Base-by-base conservation (phyloP, 2,329 filamentous ascomycete species). In the Talaromyces piceae region DNA sequence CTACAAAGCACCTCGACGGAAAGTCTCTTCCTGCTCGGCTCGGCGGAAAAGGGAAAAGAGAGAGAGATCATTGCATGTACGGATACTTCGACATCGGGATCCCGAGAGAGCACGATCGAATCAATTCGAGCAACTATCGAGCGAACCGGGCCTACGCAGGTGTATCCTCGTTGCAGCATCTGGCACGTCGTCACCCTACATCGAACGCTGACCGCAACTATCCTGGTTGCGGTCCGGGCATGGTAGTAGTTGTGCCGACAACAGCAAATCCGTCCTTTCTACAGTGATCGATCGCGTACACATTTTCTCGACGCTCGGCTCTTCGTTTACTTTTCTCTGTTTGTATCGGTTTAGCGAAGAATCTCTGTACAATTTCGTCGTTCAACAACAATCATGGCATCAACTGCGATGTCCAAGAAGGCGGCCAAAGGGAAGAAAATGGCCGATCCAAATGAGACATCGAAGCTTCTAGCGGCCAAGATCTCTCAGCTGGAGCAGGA, bases 401-500 rank as follows among this genome's bases (percentile, higher is more conserved):
- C 78, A 28, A 69, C 79, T 44, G 70, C 73, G 45, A 72, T 80
- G 51, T 73, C 75, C 51, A 93, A 90, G 74, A 93, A 93, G 72
- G n/a, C n/a, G n/a, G 81, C 77, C 51, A 95, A 94, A 74, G 82
- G 79, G 59, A 95, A 94, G 74, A 95, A 94, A 73, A 76, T 80
- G 45, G 74, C 88, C 16, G 91, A 95, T 67, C 87, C 88, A 18
- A 88, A 82, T 61, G 93, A 97, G 71, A 90, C 91, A 44, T 89
- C 89, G 55, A 94, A 95, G 71, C 80, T 96, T 57, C 81, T 98
- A 47, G 86, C 91, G 56, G 89, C 91, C 56, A 89, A 94, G 65
- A 96, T 98, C 66, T 91, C 90, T 20, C 93, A 97, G 73, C 76
- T 98, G 53, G 93, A 98, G 70, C 87, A 89, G 56, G 91, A 96